phyloP scores from a whole-genome alignment of 2,329 filamentous ascomycete genomes.

The Colletotrichum sp. region DNA sequence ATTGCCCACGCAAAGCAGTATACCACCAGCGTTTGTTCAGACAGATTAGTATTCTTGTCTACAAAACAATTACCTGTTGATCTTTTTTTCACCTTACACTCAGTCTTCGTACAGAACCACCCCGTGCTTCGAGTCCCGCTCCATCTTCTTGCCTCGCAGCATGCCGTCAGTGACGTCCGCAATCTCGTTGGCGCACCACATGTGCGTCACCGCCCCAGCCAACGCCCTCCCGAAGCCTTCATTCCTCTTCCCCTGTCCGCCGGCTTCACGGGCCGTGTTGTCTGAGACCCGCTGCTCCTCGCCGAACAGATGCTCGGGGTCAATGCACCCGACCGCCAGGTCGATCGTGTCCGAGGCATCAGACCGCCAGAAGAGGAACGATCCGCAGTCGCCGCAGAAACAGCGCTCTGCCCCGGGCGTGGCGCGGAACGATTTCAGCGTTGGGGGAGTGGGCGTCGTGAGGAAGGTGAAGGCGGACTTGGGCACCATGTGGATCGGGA shows the following conservation, averaged over 20 bases:
- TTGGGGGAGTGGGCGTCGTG: conserved; percentile 15
- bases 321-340: conserved; percentile 48
- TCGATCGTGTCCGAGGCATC: conserved; percentile 32
- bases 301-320: conserved; percentile 43
- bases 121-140: background rate
- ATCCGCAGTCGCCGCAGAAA: conserved; percentile 55
- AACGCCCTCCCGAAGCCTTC: conserved; percentile 42
- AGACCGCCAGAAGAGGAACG: conserved; percentile 50
- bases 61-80: background rate
- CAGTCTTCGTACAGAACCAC: background rate
- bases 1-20: background rate
- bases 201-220: conserved; percentile 39
- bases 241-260: background rate
- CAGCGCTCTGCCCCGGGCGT: conserved; percentile 43
- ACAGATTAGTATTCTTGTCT: background rate
- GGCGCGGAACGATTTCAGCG: conserved; percentile 44
- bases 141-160: conserved; percentile 21
- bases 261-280: background rate
- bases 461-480: conserved; percentile 37
- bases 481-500: conserved; percentile 42
- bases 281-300: conserved; percentile 9
- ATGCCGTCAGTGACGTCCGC: conserved; percentile 51
- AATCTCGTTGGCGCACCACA: conserved; percentile 49
- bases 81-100: background rate
- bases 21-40: background rate